These are phyloP conservation scores for Lunularia cruciata DNA, from an alignment of 225 moss, liverwort and hornwort species.

Conservation along the genomic window DNA sequence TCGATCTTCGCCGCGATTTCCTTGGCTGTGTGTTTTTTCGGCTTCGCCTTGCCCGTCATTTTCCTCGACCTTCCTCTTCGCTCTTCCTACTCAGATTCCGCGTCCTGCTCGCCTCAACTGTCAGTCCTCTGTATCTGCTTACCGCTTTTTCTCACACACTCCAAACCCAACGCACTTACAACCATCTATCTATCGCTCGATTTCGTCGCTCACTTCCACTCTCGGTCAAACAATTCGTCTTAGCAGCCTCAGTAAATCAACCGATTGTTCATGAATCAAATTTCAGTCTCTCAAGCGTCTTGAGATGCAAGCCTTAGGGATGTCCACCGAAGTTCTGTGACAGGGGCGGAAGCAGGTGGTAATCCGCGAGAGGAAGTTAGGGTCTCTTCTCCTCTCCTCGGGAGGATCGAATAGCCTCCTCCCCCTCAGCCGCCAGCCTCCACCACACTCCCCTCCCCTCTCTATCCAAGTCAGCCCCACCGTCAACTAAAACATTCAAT, in stretches of 20 bases:
- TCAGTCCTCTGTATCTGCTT: not conserved
- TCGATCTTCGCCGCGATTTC: slow-evolving; percentile 98
- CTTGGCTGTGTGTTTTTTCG: slow-evolving; percentile 99
- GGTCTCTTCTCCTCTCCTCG: not conserved
- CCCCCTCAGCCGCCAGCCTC: not conserved
- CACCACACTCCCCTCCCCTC: not conserved
- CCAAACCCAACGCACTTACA: slow-evolving; percentile 18
- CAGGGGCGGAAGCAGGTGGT: too few species aligned
- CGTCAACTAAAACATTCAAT: too few species aligned
- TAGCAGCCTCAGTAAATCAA: too few species aligned
- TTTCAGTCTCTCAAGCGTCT: too few species aligned
- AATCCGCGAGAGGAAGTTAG: slow-evolving; percentile 10
- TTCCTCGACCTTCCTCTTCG: slow-evolving; percentile 21
- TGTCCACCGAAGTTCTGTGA: too few species aligned
- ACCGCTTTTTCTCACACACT: slow-evolving; percentile 13
- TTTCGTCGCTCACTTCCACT: not conserved
- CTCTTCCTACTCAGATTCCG: not conserved
- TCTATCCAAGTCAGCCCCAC: too few species aligned
- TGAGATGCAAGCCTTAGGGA: too few species aligned
- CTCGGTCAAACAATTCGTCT: too few species aligned
- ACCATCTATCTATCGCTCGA: slow-evolving; percentile 27
- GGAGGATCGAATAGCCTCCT: not conserved
- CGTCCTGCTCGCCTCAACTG: not conserved
- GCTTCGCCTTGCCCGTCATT: slow-evolving; percentile 99
- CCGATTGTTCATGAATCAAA: too few species aligned